Evolutionary conservation across 1,284 basidiomycete species (phyloP), one percentile per base, ranked within the genome.

Genomic region (Rhizoctonia solani): DNA sequence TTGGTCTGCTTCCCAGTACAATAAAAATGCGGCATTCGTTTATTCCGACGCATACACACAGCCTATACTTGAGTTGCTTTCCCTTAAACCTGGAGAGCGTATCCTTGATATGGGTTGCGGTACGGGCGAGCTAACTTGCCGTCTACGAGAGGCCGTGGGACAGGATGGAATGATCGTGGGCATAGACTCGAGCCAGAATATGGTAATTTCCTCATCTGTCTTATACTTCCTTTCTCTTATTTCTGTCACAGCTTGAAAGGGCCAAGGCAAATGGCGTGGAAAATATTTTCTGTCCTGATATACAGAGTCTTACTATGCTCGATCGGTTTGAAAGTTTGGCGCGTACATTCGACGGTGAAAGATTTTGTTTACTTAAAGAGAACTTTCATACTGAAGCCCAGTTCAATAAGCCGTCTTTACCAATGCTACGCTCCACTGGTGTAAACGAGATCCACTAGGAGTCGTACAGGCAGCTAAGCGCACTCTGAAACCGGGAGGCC

Each of bases 101-200:
- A 87, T 94, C 66, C 79, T 90, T 47, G 92, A 94, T 73, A 79
- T 94, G 42, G 92, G 92, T 2, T 93, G 92, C 73, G 92, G 92
- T 3, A 90, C 86, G 49, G 92, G 90, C 0, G 88, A 93, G 72
- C 76, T 94, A 14, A 90, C 89, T 0, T 71, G 82, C 46, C 77
- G 81, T 68, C 79, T 93, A 47, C 79, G 82, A 55, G 73, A 80
- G 9, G 72, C 80, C 8, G 87, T 92, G 0, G 82, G 83, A 14
- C 69, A 76, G 1, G 75, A 77, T 0, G 91, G 90, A 0, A 41
- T 79, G 4, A 83, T 90, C 1, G 79, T 88, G 1, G 92, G 89
- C 0, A 78, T 88, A 6, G 92, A 94, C 75, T 79, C 81, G 21
- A 92, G 85, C 71, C 78, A 83, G 67, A 84, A 82, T 70, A 93